Conservation (phyloP, 805 yeast species). For the Saccharomycopsis amapae region DNA sequence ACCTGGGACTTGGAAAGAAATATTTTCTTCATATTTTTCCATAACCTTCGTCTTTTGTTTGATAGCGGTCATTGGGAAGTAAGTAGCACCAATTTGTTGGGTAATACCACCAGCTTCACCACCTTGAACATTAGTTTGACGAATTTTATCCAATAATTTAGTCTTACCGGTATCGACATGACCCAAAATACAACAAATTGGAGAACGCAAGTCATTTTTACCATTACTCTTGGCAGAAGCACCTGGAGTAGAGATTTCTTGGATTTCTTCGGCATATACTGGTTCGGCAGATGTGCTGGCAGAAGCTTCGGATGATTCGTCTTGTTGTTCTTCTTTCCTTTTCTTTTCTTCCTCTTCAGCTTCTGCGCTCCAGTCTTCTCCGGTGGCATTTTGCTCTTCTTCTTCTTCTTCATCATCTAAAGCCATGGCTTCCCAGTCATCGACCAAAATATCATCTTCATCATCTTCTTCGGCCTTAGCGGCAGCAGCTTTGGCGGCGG, state of each 20-base stretch:
- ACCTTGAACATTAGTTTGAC: conserved; percentile 99
- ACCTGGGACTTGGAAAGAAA: conserved; percentile 89
- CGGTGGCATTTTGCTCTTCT: conserved; percentile 30
- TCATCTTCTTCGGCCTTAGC: conserved; percentile 29
- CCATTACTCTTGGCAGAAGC: conserved; percentile 33
- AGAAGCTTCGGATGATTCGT: conserved; percentile 24
- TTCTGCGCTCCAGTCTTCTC: conserved; percentile 30
- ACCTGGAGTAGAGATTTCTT: conserved; percentile 14
- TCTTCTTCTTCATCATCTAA: conserved; percentile 46
- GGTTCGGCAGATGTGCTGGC: conserved; percentile 29
- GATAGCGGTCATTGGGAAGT: conserved; percentile 95
- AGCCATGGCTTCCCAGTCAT: conserved; percentile 81
- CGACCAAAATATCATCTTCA: conserved; percentile 54
- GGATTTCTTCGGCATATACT: conserved; percentile 29
- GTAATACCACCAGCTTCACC: conserved; percentile 99
- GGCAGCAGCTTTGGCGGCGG: conserved; percentile 23
- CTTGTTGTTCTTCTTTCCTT: conserved; percentile 16
- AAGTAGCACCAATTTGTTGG: conserved; percentile 99
- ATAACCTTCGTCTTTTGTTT: conserved; percentile 86
- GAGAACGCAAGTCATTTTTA: conserved; percentile 78
- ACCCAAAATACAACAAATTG: conserved; percentile 97
- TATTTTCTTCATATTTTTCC: conserved; percentile 76
- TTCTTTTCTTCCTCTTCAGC: conserved; percentile 27
- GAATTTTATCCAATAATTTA: conserved; percentile 88
- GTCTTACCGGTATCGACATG: conserved; percentile 99